Evolutionary conservation across 139 green algal genomes (phyloP), one percentile per base, ranked within the genome.

Genomic region (Volvox reticuliferus): DNA sequence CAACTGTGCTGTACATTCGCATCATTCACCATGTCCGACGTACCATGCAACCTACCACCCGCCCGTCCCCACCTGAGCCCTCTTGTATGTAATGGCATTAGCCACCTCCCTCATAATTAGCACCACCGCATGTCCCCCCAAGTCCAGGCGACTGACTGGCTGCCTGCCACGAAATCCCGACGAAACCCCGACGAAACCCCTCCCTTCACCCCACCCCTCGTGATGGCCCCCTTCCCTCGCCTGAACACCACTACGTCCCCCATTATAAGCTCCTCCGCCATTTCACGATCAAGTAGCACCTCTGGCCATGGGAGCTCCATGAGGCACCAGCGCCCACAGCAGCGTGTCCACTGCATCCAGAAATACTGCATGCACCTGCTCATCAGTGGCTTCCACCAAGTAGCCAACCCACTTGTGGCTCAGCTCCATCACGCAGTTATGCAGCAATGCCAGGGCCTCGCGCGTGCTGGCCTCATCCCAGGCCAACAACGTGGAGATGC

Each of bases 241-340:
- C 90, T 91, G 84, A 93, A 88, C 79, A 93, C 79, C 55, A 89
- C 91, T 30, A 67, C 79, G 68, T 90, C 91, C 22, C 65, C 78
- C 37, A 93, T 85, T 3, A 87, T 33, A 20, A 93, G 86, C 86
- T 91, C 86, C 86, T 93, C 91, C 20, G 68, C 76, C 85, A 93
- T 65, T 85, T 93, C 91, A 50, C 91, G 91, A 19, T 91, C 91
- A 33, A 91, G 78, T 55, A 93, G 79, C 68, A 80, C 79, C 0
- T 86, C 75, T 5, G 91, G 79, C 91, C 91, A 93, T 24, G 26
- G 32, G 30, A 82, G 33, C 63, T 90, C 84, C 83, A 93, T 88
- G 16, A 88, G 30, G 21, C 13, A 33, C 73, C 77, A 94, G 82
- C 5, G 75, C 35, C 76, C 85, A 94, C 68, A 92, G 55, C 50